A percentile compares a stretch with the other conserved stretches of the same genome.
These are phyloP conservation scores for Lippia alba DNA, from an alignment of 305 asterid species.

Conservation along the genomic window DNA sequence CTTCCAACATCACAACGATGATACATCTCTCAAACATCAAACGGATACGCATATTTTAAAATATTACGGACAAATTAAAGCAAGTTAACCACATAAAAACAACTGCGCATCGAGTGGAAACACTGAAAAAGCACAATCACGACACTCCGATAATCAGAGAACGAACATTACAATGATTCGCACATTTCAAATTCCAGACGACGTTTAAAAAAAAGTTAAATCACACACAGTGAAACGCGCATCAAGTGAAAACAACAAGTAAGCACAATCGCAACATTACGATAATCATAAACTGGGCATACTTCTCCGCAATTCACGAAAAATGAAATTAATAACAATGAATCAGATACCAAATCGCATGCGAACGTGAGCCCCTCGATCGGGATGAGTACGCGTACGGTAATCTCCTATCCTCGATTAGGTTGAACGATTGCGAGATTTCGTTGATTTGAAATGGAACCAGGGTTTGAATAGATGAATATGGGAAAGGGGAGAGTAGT, in stretches of 20 bases:
- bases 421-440: neutral
- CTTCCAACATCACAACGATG: neutral
- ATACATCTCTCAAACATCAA: neutral
- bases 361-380: constrained; percentile 40
- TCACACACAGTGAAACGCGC: constrained; percentile 5
- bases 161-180: neutral
- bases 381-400: constrained; percentile 16
- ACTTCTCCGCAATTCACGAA: constrained; percentile 19
- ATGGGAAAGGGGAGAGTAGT: no score
- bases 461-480: no score
- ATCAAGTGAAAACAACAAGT: constrained; percentile 11
- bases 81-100: constrained; percentile 13
- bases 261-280: neutral
- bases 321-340: constrained; percentile 11
- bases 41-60: neutral
- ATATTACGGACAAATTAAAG: neutral
- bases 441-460: no score
- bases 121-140: neutral
- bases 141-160: constrained; percentile 12
- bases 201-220: constrained; percentile 13
- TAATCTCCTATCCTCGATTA: constrained; percentile 26
- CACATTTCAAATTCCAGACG: neutral
- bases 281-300: constrained; percentile 15
- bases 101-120: constrained; percentile 1
- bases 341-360: constrained; percentile 32